phyloP scores from a whole-genome alignment of 345 rosid species.

The Citrus trifoliata region DNA sequence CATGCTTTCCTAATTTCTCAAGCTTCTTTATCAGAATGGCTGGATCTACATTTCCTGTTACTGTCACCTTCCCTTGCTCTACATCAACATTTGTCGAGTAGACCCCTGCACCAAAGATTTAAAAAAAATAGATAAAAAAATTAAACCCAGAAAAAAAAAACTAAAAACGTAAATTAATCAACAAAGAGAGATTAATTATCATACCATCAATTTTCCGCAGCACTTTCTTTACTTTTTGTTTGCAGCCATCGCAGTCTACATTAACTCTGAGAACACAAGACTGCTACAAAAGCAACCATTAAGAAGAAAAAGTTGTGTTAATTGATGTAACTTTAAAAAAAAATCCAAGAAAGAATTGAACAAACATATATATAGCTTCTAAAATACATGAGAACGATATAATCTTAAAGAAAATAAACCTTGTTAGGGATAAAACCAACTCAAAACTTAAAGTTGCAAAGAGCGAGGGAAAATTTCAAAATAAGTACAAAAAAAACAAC shows the following conservation, averaged over 20 bases:
- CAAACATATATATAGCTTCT: not conserved
- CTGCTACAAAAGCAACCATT: constrained; percentile 41
- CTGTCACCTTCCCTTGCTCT: constrained; percentile 86
- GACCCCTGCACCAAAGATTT: constrained; percentile 51
- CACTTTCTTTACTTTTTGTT: constrained; percentile 70
- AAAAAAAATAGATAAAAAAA: not conserved
- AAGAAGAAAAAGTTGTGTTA: constrained; percentile 9
- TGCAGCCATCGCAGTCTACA: constrained; percentile 95
- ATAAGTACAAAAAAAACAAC: not conserved
- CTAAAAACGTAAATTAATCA: not conserved
- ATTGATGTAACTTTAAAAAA: not conserved
- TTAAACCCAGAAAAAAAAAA: not conserved
- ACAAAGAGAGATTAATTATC: constrained; percentile 4
- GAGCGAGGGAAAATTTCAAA: not conserved
- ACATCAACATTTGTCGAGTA: constrained; percentile 55
- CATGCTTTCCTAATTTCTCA: constrained; percentile 83
- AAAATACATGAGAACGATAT: not conserved
- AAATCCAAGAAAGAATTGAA: not conserved
- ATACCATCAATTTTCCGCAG: constrained; percentile 81
- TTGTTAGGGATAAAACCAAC: not conserved
- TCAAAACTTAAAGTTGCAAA: not conserved
- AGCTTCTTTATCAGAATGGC: constrained; percentile 68
- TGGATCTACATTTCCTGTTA: constrained; percentile 82
- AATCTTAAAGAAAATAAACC: not conserved
- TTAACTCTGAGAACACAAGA: constrained; percentile 79